Evolutionary conservation across 371 early-diverging fungal species (phyloP).

Genomic region (Rhizopus sp.): DNA sequence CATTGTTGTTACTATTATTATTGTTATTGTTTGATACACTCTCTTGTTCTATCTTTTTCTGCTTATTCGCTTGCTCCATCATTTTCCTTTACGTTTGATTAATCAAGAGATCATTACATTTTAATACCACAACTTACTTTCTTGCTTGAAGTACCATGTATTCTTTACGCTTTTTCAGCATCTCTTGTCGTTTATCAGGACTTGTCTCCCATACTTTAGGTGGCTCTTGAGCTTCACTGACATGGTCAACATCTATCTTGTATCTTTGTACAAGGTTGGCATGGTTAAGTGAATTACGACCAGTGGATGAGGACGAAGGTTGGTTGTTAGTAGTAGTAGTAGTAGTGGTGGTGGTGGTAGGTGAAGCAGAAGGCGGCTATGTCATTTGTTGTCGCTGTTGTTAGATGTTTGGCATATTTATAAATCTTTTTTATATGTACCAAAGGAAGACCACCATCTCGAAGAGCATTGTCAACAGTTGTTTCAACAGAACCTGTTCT

Average conservation of each 20-base stretch:
- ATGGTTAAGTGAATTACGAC: slow-evolving; percentile 34
- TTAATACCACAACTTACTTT: slow-evolving; percentile 47
- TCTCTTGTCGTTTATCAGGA: slow-evolving; percentile 74
- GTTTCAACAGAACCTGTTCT: slow-evolving; percentile 86
- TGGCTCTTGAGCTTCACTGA: slow-evolving; percentile 54
- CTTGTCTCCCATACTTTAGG: slow-evolving; percentile 79
- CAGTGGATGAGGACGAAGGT: background rate
- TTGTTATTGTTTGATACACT: background rate
- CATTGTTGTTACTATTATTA: slow-evolving; percentile 7
- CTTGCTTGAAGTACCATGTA: slow-evolving; percentile 88
- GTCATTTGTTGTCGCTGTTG: background rate
- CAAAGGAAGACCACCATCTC: slow-evolving; percentile 72
- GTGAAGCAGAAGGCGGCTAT: slow-evolving; percentile 25
- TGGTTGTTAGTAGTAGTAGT: background rate
- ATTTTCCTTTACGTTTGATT: slow-evolving; percentile 11
- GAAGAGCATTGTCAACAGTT: slow-evolving; percentile 87
- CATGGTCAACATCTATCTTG: slow-evolving; percentile 47
- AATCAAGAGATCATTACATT: background rate
- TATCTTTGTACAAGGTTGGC: slow-evolving; percentile 55
- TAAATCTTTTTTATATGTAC: slow-evolving; percentile 35
- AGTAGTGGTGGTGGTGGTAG: slow-evolving; percentile 5
- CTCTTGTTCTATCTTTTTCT: slow-evolving; percentile 7
- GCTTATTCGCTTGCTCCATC: slow-evolving; percentile 24
- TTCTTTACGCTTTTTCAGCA: slow-evolving; percentile 80
- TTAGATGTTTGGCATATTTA: background rate